phyloP scores from a whole-genome alignment of 2,329 filamentous ascomycete species.

The Dichotomopilus funicola region DNA sequence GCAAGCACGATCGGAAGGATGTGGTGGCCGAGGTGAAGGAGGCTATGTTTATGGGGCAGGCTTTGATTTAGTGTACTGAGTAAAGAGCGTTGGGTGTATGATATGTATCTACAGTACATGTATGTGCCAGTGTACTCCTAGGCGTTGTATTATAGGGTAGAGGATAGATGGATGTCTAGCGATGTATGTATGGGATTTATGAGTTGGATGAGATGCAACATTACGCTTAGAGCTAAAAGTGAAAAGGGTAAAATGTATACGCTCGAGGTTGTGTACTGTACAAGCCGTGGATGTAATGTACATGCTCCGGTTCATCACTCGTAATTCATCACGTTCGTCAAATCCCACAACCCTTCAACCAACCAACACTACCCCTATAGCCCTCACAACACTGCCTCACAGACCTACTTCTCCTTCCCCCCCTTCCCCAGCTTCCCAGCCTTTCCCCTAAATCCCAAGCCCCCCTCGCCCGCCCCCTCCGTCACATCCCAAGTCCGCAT shows the following conservation, averaged over 20 bases:
- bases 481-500: constrained; percentile 44
- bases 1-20: constrained; percentile 81
- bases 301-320: too few relatives aligned
- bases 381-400: too few relatives aligned
- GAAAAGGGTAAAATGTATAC: background rate
- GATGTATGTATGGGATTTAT: background rate
- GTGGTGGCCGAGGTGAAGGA: constrained; percentile 87
- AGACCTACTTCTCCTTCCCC: too few relatives aligned
- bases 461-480: too few relatives aligned
- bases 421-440: background rate
- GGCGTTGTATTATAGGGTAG: background rate
- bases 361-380: too few relatives aligned
- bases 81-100: constrained; percentile 1
- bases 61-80: constrained; percentile 52
- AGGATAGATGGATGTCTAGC: constrained; percentile 1
- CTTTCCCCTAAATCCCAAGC: background rate
- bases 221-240: background rate
- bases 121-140: background rate
- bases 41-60: constrained; percentile 77
- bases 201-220: background rate
- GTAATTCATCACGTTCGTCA: too few relatives aligned
- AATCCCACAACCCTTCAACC: too few relatives aligned
- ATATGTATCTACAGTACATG: background rate
- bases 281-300: background rate
- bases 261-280: background rate